A percentile compares a stretch with the other conserved stretches of the same genome.
Evolutionary conservation across 805 yeast genomes (phyloP).

Genomic region (Blastobotrys americana): DNA sequence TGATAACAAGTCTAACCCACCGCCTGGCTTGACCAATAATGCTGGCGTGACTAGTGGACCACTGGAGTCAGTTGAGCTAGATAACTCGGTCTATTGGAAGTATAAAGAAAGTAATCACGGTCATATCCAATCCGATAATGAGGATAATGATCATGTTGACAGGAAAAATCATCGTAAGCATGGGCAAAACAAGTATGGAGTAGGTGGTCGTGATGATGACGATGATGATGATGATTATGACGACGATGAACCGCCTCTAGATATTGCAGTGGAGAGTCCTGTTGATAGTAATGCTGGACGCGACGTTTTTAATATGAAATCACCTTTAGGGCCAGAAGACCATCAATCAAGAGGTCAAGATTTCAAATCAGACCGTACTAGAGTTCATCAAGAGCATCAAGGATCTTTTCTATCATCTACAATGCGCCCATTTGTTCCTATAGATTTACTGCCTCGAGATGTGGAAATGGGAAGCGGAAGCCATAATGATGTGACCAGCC

Average conservation of each 20-base stretch:
- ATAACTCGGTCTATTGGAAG: not conserved
- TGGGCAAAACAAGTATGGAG: too few relatives aligned
- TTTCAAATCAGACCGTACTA: too few relatives aligned
- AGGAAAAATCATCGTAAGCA: too few relatives aligned
- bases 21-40: too few relatives aligned
- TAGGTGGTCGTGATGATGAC: not conserved
- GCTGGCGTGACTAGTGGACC: not conserved
- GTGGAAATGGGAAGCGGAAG: not conserved
- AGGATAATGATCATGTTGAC: slow-evolving; percentile 4
- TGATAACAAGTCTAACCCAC: too few relatives aligned
- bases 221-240: slow-evolving; percentile 9
- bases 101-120: not conserved
- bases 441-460: slow-evolving; percentile 5
- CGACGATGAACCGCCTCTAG: slow-evolving; percentile 27
- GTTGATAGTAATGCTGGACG: not conserved
- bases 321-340: too few relatives aligned
- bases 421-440: slow-evolving; percentile 11
- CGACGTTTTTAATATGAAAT: slow-evolving; percentile 6
- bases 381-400: too few relatives aligned
- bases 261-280: slow-evolving; percentile 22
- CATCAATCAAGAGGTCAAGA: too few relatives aligned
- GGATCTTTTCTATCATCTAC: too few relatives aligned
- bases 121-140: not conserved
- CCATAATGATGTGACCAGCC: not conserved
- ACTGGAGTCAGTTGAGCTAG: not conserved